phyloP scores from a whole-genome alignment of 805 yeast genomes.

The Ogataea ramenticola region DNA sequence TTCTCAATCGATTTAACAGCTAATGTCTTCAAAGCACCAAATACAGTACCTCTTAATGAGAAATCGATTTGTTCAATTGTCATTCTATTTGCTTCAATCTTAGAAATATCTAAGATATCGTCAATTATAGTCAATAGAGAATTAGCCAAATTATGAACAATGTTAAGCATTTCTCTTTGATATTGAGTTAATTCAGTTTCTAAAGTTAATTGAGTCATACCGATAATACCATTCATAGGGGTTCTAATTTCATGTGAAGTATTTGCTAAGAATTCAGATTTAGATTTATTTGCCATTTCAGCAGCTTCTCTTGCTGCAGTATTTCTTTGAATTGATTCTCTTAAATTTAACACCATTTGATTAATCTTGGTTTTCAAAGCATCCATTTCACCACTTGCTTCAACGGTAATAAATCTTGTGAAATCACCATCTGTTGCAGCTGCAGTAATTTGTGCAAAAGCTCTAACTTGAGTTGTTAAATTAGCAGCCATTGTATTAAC shows the following conservation, averaged over 20 bases:
- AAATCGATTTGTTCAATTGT: constrained; percentile 86
- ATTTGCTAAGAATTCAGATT: constrained; percentile 84
- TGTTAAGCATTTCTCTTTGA: constrained; percentile 85
- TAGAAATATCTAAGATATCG: constrained; percentile 85
- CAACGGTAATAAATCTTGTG: constrained; percentile 84
- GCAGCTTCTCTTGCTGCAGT: constrained; percentile 95
- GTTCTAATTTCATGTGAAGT: constrained; percentile 86
- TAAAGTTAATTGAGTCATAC: constrained; percentile 84
- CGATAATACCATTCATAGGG: constrained; percentile 89
- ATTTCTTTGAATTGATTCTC: constrained; percentile 86
- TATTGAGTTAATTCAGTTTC: constrained; percentile 88
- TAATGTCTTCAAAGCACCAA: constrained; percentile 82
- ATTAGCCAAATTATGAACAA: constrained; percentile 83
- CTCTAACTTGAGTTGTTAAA: constrained; percentile 85
- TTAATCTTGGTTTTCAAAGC: constrained; percentile 57
- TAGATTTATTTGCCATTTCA: constrained; percentile 81
- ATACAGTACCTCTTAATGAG: constrained; percentile 78
- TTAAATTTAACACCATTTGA: constrained; percentile 78
- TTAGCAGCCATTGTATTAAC: constrained; percentile 94
- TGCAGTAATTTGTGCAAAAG: constrained; percentile 88
- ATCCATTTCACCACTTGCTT: constrained; percentile 88
- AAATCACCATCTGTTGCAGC: constrained; percentile 94
- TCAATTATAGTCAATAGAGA: constrained; percentile 81
- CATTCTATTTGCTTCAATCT: constrained; percentile 91
- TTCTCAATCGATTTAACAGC: constrained; percentile 89